Base-by-base conservation (phyloP, 2,329 filamentous ascomycete species). In the Byssoonygena ceratinophila region DNA sequence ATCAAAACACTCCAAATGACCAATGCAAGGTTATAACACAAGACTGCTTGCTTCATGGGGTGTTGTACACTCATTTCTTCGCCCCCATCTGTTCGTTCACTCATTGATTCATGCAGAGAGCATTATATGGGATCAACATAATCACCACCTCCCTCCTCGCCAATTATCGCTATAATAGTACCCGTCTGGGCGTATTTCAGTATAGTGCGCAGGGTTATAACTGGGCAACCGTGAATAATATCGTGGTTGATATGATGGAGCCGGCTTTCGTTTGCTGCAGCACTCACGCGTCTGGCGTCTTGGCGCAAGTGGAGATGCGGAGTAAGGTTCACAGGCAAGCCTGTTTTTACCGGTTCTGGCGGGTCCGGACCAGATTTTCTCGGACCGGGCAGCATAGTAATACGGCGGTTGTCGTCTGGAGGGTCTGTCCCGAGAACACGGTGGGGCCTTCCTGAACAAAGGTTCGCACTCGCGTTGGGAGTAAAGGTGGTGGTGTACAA, bases 151-250 rank as follows among this genome's bases (percentile, higher is more conserved):
- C 9, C 20, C 22, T 1, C 20, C 9, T n/a, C 36, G n/a, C 48
- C 31, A 34, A 23, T 55, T 48, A 12, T 52, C 53, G 3, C 53
- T 49, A 45, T 34, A 52, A 22, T 49, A 22, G 40, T 37, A 55
- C n/a, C 53, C 53, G 1, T 29, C 20, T 23, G 53, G 53, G 14
- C 53, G 43, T 5, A 55, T 48, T 25, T 55, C 53, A 47, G 9
- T 11, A 12, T 18, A 20, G 11, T 23, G 16, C 9, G 37, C 20
- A 5, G 4, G n/a, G 2, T 16, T 16, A 34, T 3, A 12, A 14
- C 14, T 12, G 31, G 5, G 4, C 8, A 14, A 34, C 14, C 11
- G 11, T 34, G 11, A n/a, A n/a, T n/a, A n/a, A n/a, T n/a, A n/a
- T 9, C 27, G 27, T 29, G 27, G 4, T 29, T 29, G 27, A 29